These are phyloP conservation scores for Ustulina deusta DNA, from an alignment of 2,329 filamentous ascomycete genomes.

Conservation along the genomic window DNA sequence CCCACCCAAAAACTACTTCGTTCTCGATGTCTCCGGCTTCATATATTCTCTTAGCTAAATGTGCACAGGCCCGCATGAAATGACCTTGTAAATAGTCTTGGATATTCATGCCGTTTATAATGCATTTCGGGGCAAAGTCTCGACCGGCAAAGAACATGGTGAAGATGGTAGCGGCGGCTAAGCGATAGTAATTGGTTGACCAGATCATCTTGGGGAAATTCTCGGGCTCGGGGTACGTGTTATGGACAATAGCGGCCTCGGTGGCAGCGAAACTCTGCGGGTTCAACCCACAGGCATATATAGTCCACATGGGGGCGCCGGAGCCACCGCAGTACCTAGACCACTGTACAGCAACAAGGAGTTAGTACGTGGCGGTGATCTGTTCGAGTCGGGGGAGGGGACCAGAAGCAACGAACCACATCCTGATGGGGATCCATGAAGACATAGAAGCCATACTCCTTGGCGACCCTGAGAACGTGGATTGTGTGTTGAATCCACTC, in stretches of 20 bases:
- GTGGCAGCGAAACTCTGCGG: conserved; percentile 86
- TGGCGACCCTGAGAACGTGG: conserved; percentile 82
- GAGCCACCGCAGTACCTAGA: conserved; percentile 94
- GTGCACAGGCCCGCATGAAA: conserved; percentile 81
- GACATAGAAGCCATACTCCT: conserved; percentile 91
- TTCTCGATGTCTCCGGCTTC: conserved; percentile 91
- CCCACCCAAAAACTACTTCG: conserved; percentile 92
- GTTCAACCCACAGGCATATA: conserved; percentile 93
- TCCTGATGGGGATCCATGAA: conserved; percentile 99
- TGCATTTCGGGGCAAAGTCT: conserved; percentile 94
- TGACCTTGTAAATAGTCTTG: conserved; percentile 94
- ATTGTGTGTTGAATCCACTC: conserved; percentile 94
- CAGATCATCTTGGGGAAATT: conserved; percentile 99
- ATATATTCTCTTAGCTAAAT: conserved; percentile 85
- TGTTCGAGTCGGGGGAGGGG: background rate
- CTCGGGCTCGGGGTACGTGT: conserved; percentile 86
- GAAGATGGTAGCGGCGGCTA: conserved; percentile 91
- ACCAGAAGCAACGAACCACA: conserved; percentile 70
- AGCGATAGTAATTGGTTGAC: conserved; percentile 94
- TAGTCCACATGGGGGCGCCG: conserved; percentile 96
- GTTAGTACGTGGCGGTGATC: conserved; percentile 45
- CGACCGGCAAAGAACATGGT: conserved; percentile 92
- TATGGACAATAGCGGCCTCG: conserved; percentile 93
- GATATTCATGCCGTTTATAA: conserved; percentile 94
- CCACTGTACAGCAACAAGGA: conserved; percentile 68